These are phyloP conservation scores for Xylaria nigripes DNA, from an alignment of 495 filamentous ascomycete species.

Conservation along the genomic window DNA sequence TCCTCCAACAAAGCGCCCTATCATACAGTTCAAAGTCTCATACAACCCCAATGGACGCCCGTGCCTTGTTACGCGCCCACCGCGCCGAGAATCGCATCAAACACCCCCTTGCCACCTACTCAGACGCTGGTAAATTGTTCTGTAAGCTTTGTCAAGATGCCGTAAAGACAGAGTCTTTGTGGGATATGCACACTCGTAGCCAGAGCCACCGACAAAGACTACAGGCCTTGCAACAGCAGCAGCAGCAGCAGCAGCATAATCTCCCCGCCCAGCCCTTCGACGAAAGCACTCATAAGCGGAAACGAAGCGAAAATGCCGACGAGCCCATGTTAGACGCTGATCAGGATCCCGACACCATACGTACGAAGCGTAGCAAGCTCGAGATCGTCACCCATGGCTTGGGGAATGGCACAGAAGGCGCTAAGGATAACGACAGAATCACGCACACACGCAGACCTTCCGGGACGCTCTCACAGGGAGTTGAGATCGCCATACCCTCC, in stretches of 20 bases:
- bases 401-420: background rate
- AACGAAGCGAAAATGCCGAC: slow-evolving; percentile 32
- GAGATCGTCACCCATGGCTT: slow-evolving; percentile 7
- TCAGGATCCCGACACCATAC: slow-evolving; percentile 31
- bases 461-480: slow-evolving; percentile 33
- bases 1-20: background rate
- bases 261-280: slow-evolving; percentile 2
- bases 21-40: background rate
- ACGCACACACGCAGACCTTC: slow-evolving; percentile 27
- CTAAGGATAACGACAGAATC: background rate
- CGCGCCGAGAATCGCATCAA: slow-evolving; percentile 66
- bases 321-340: slow-evolving; percentile 24
- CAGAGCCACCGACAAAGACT: slow-evolving; percentile 37
- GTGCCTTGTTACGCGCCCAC: slow-evolving; percentile 73
- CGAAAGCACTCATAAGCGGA: slow-evolving; percentile 28
- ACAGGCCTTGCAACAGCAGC: slow-evolving; percentile 16
- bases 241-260: slow-evolving; percentile 10
- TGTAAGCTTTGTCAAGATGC: slow-evolving; percentile 52
- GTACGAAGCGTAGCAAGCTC: slow-evolving; percentile 36
- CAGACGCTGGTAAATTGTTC: slow-evolving; percentile 50
- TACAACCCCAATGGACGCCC: slow-evolving; percentile 81
- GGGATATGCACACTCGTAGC: slow-evolving; percentile 49
- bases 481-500: slow-evolving; percentile 49
- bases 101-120: slow-evolving; percentile 55
- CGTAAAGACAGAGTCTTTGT: slow-evolving; percentile 53